Base-by-base conservation (phyloP, 495 filamentous ascomycete species). In the Lophiostoma macrostomum region DNA sequence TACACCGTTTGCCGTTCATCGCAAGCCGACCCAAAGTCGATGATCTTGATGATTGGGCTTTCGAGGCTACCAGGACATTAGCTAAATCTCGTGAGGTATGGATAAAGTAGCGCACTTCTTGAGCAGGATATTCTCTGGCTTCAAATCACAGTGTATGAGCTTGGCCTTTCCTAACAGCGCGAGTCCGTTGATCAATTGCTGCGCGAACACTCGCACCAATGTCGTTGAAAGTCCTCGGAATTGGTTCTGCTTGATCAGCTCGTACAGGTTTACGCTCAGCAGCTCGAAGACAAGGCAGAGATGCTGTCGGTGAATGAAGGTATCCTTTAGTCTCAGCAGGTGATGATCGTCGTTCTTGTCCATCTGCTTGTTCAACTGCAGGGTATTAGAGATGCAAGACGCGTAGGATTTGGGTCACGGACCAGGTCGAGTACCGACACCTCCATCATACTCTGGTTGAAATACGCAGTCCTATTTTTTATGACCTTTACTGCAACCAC, bases 401-500 rank as follows among this genome's bases (percentile, higher is more conserved):
- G 7, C 14, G 11, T 25, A 41, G 13, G 14, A 8, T 20, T 16
- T 8, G 24, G 1, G 7, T 24, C 31, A 53, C 83, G 53, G 79
- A 96, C 91, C 77, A 99, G 67, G 69, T 99, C 94, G 24, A 99
- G 74, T 6, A 99, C 94, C 6, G 94, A 99, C 23, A 99, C 94
- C 64, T 99, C 94, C 94, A 99, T 99, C 94, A 99, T 99, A 68
- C 94, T 99, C 70, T 99, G 94, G 65, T 99, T 99, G 76, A 99
- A 99, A 65, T 99, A 99, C 14, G 94, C 94, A 0, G 93, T 97
- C 68, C 94, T 83, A 69, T 99, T 99, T 71, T 99, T 99, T 73
- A 99, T 91, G 24, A 97, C 94, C 73, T 99, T 99, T 52, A 99
- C 94, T 1, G 94, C 94, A 22, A 99, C 91, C 28, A 99, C 94